These are phyloP conservation scores for Colletotrichum aenigma DNA, from an alignment of 2,329 filamentous ascomycete species.

Conservation along the genomic window DNA sequence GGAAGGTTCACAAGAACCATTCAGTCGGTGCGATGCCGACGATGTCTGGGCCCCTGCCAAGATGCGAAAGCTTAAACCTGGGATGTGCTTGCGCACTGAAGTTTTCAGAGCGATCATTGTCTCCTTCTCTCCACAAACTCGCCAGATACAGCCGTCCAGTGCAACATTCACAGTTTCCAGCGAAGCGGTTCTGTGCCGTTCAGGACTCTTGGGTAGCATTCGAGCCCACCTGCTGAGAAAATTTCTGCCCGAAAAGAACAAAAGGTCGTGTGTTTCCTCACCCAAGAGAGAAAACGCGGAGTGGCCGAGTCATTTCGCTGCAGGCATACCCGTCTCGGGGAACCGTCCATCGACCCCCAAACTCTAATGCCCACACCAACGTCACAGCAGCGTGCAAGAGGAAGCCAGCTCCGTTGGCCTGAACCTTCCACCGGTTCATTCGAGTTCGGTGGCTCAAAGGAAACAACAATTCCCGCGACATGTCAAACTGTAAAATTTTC, in stretches of 20 bases:
- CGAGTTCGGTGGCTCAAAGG: neutral
- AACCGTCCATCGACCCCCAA: neutral
- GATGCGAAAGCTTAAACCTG: neutral
- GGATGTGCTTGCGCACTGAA: neutral
- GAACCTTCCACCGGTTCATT: neutral
- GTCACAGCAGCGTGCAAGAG: neutral
- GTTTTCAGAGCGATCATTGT: neutral
- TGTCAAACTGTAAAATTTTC: neutral
- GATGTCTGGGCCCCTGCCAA: neutral
- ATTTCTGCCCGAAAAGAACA: neutral
- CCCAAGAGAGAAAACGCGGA: neutral
- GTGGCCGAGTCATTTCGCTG: neutral
- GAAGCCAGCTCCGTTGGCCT: neutral
- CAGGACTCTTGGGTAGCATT: neutral
- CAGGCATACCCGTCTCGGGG: slow-evolving; percentile 1
- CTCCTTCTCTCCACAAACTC: neutral
- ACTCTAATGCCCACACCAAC: neutral
- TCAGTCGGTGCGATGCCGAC: neutral
- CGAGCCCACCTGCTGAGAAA: neutral
- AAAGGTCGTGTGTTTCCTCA: neutral
- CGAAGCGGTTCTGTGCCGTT: neutral
- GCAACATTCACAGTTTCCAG: neutral
- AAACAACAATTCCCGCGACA: neutral
- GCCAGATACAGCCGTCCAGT: neutral
- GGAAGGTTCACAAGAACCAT: neutral